A percentile compares a stretch with the other conserved stretches of the same genome.
Conservation (phyloP, 2,329 filamentous ascomycete species). For the Ustilaginoidea virens region DNA sequence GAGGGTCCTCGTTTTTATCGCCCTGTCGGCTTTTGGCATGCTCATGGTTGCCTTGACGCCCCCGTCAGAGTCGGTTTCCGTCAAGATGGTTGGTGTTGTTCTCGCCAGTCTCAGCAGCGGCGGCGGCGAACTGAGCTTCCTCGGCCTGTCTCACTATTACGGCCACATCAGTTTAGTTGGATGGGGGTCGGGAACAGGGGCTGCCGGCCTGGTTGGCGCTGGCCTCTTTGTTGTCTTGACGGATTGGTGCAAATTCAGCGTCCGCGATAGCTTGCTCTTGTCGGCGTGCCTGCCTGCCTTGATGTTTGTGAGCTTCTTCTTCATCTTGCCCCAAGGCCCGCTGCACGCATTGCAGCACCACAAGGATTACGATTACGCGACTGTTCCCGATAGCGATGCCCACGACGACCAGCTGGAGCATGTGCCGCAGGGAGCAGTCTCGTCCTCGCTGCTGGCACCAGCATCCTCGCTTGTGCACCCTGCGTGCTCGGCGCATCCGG, state of each 20-base stretch:
- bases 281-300: constrained; percentile 66
- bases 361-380: constrained; percentile 46
- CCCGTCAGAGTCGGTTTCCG: constrained; percentile 43
- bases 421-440: constrained; percentile 21
- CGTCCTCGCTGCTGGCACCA: constrained; percentile 33
- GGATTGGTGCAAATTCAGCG: constrained; percentile 59
- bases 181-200: constrained; percentile 88
- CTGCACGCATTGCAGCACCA: constrained; percentile 30
- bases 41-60: constrained; percentile 73
- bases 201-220: constrained; percentile 73
- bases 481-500: constrained; percentile 18
- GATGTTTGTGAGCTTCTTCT: constrained; percentile 80
- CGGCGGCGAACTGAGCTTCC: constrained; percentile 77
- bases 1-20: constrained; percentile 60
- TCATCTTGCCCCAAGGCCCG: constrained; percentile 55
- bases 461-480: constrained; percentile 23
- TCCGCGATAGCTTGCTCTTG: constrained; percentile 57
- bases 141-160: constrained; percentile 87
- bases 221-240: constrained; percentile 80
- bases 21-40: constrained; percentile 72
- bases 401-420: constrained; percentile 21
- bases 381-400: constrained; percentile 27
- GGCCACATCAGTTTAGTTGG: constrained; percentile 73
- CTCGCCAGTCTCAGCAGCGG: constrained; percentile 77
- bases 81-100: constrained; percentile 70